Base-by-base conservation (phyloP, 169 alveolate species). In the Babesia bovis region DNA sequence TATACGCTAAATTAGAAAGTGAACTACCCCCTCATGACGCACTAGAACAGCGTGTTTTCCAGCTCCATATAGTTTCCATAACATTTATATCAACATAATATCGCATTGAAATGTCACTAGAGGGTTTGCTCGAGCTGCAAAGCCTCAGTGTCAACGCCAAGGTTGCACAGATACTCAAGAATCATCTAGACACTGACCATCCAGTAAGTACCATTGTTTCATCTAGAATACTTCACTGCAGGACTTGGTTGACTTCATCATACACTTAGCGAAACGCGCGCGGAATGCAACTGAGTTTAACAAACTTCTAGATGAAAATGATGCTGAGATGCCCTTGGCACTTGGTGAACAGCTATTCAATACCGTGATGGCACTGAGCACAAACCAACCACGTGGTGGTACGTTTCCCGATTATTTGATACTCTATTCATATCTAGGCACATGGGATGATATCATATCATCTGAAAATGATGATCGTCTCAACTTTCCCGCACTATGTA, bases 171-270 rank as follows among this genome's bases (percentile, higher is more conserved):
- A 60, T 60, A 32, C 71, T 79, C 53, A 67, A 69, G 42, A 79
- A 79, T 59, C 81, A 79, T 51, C 83, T 79, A 13, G 87, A 79
- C 58, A 23, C 69, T 30, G 87, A 79, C 57, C 77, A 67, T 40
- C 68, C 87, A 38, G 87, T 79, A 69, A 13, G 67, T 63, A 0
- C 30, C 19, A 38, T 7, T 13, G n/a, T 38, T 13, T 38, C 13
- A 38, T 38, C n/a, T 38, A 7, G 7, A 9, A 38, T 38, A 38
- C 45, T 13, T n/a, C 19, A 5, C 25, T 52, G 19, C 19, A 79
- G 87, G 87, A 79, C 30, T 58, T 79, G 19, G 87, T 65, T n/a
- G 87, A 79, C 9, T 79, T 79, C 57, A 59, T 69, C 10, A 79
- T 79, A 44, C 72, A 56, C 42, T 76, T 79, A 12, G 87, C 87